phyloP scores from a whole-genome alignment of 805 yeast genomes.

The Lachancea cidri region DNA sequence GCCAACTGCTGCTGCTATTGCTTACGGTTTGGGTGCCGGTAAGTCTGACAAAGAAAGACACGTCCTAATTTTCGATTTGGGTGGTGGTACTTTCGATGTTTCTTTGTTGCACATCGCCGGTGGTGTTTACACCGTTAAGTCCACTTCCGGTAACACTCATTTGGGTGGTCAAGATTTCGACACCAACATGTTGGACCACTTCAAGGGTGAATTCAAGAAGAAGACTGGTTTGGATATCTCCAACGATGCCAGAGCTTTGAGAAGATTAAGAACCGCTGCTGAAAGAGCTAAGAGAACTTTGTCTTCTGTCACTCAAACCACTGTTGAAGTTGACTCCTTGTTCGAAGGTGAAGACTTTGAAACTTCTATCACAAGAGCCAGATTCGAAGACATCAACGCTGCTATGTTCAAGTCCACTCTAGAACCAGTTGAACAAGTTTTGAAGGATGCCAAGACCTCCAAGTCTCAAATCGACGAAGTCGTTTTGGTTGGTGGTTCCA shows the following conservation, averaged over 20 bases:
- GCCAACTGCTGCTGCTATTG: slow-evolving; percentile 97
- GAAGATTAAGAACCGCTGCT: slow-evolving; percentile 98
- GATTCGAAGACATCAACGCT: slow-evolving; percentile 95
- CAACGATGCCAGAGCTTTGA: slow-evolving; percentile 87
- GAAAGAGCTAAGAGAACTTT: slow-evolving; percentile 99
- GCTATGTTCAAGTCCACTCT: slow-evolving; percentile 89
- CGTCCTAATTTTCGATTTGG: slow-evolving; percentile 90
- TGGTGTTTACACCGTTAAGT: slow-evolving; percentile 95
- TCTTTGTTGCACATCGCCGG: slow-evolving; percentile 89
- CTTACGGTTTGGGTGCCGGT: slow-evolving; percentile 96
- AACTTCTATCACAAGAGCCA: slow-evolving; percentile 92
- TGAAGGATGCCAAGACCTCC: slow-evolving; percentile 83
- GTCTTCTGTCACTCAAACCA: slow-evolving; percentile 93
- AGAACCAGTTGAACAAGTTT: slow-evolving; percentile 91
- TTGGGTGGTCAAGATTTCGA: slow-evolving; percentile 99
- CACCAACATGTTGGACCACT: slow-evolving; percentile 89
- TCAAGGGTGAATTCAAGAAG: slow-evolving; percentile 91
- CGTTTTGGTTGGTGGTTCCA: slow-evolving; percentile 97
- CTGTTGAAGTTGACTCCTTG: slow-evolving; percentile 93
- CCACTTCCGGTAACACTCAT: slow-evolving; percentile 99
- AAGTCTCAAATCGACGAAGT: slow-evolving; percentile 88
- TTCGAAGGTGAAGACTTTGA: slow-evolving; percentile 94
- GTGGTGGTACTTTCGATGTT: slow-evolving; percentile 99
- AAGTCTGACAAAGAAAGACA: slow-evolving; percentile 76
- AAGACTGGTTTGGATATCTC: slow-evolving; percentile 91